phyloP scores from a whole-genome alignment of 495 filamentous ascomycete species.

The Sphaerosporella brunnea region DNA sequence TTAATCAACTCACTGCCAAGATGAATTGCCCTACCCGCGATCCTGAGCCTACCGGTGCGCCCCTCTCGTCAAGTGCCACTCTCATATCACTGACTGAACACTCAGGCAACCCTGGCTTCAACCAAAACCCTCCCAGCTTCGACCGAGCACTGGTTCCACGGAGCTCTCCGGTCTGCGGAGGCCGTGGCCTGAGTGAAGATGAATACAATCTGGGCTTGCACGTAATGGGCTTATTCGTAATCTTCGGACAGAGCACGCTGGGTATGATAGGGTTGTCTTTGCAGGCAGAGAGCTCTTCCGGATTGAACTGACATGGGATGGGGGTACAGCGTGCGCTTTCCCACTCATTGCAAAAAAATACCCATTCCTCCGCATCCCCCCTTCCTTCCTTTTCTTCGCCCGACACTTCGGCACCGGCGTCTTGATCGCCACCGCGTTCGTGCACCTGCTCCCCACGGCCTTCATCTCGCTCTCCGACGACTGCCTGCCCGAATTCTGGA shows the following conservation, averaged over 20 bases:
- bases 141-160: constrained; percentile 22
- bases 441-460: constrained; percentile 67
- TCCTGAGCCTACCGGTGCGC: constrained; percentile 19
- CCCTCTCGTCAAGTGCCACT: neutral
- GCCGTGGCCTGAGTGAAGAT: constrained; percentile 13
- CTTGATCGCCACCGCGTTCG: constrained; percentile 75
- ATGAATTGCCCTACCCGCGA: constrained; percentile 26
- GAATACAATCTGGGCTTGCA: constrained; percentile 34
- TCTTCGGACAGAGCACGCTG: constrained; percentile 51
- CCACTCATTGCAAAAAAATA: constrained; percentile 36
- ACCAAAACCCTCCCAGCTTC: constrained; percentile 11
- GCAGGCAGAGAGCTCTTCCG: neutral
- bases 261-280: constrained; percentile 32
- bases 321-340: constrained; percentile 37
- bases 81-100: neutral
- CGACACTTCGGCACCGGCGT: constrained; percentile 78
- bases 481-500: constrained; percentile 63
- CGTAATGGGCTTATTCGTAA: constrained; percentile 60
- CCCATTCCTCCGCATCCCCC: constrained; percentile 29
- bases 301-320: neutral
- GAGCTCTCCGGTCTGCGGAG: constrained; percentile 19
- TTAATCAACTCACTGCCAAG: too few species aligned
- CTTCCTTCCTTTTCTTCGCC: constrained; percentile 37
- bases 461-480: constrained; percentile 65
- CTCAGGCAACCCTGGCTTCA: neutral